These are phyloP conservation scores for Huntiella abstrusa DNA, from an alignment of 2,329 filamentous ascomycete species.

Conservation along the genomic window DNA sequence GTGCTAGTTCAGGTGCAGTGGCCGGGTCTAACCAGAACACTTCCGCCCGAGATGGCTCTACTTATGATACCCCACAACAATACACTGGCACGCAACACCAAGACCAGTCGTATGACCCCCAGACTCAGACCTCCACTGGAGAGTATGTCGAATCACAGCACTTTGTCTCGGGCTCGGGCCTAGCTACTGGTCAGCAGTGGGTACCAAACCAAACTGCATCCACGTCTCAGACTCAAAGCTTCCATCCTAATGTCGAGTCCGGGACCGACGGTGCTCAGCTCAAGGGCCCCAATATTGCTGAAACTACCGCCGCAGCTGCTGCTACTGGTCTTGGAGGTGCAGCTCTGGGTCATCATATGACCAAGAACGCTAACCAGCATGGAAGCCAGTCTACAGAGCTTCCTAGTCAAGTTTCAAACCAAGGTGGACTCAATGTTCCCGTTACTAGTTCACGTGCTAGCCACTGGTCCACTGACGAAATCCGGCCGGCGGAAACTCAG, in stretches of 20 bases:
- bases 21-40: neutral
- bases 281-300: neutral
- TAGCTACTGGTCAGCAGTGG: neutral
- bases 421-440: neutral
- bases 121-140: neutral
- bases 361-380: neutral
- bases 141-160: neutral
- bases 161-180: neutral
- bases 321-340: conserved; percentile 1
- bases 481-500: conserved; percentile 3
- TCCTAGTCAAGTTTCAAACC: conserved; percentile 1
- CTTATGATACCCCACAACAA: neutral
- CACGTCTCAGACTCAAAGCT: neutral
- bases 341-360: conserved; percentile 1
- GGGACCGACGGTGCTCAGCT: neutral
- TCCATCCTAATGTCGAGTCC: neutral
- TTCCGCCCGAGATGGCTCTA: neutral
- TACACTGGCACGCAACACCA: neutral
- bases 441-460: conserved; percentile 1
- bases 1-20: neutral
- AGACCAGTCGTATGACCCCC: neutral
- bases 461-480: conserved; percentile 11
- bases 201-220: neutral
- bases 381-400: neutral
- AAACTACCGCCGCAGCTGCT: conserved; percentile 1